phyloP scores from a whole-genome alignment of 345 rosid species.

The Eucalyptus virginea region DNA sequence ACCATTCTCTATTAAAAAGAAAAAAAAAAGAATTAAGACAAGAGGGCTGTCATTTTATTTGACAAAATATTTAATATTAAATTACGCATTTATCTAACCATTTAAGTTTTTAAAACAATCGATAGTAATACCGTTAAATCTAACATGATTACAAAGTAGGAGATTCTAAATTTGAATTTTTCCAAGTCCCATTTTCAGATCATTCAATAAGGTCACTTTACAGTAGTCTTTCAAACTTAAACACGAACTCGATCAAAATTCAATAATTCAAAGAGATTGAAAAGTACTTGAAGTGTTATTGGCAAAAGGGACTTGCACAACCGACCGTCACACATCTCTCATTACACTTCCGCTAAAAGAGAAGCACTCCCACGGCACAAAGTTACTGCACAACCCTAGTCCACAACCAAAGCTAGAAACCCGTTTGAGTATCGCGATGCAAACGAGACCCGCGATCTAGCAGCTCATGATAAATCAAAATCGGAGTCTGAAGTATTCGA shows the following conservation, averaged over 20 bases:
- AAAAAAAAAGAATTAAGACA: too few relatives aligned
- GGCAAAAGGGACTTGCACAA: background rate
- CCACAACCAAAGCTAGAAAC: rapidly evolving
- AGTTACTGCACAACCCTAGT: rapidly evolving
- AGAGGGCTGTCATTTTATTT: background rate
- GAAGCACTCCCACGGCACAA: rapidly evolving
- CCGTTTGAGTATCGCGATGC: rapidly evolving
- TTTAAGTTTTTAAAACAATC: too few relatives aligned
- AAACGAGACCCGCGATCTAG: background rate
- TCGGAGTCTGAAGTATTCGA: background rate
- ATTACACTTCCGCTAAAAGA: rapidly evolving
- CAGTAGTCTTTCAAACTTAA: background rate
- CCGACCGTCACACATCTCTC: rapidly evolving
- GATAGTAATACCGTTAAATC: rapidly evolving
- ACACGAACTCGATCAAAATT: background rate
- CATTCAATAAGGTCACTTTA: too few relatives aligned
- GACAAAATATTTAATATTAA: too few relatives aligned
- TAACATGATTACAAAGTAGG: too few relatives aligned
- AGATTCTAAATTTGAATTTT: too few relatives aligned
- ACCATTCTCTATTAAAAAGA: too few relatives aligned
- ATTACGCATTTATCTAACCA: rapidly evolving
- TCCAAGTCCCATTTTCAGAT: rapidly evolving
- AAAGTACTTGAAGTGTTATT: background rate
- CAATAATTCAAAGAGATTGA: background rate
- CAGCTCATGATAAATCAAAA: background rate